Evolutionary conservation across 2,329 filamentous ascomycete genomes (phyloP), one percentile per base, ranked within the genome.

Genomic region (Beauveria brongniartii): DNA sequence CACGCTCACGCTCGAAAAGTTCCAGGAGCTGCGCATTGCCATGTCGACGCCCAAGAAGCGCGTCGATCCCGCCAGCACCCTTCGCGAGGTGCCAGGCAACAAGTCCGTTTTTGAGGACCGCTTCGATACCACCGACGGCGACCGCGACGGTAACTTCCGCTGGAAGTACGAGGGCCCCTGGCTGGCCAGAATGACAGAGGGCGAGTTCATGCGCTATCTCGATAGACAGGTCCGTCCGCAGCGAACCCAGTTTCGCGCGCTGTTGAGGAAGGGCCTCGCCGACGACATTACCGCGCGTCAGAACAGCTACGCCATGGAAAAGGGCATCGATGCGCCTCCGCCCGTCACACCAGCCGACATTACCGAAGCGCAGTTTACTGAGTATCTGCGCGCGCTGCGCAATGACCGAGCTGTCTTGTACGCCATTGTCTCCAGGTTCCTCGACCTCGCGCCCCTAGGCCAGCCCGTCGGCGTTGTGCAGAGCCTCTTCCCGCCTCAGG

Each of bases 1-100:
- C 74, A 83, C 87, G 56, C 77, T 91, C 66, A 92, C 91, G 8
- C 78, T 95, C 61, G 80, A 86, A 70, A 97, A 97, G 78, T 97
- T 89, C 77, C 88, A 91, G 71, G 90, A 96, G 72, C 80, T 97
- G 71, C 82, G 84, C 62, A 75, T 96, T 59, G 85, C 90, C 6
- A 77, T 96, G 63, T 82, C 86, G 20, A 78, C 84, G 1, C 81
- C 82, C 0, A 67, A 67, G 20, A 67, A 64, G 7, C 59, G 65
- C 60, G 66, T 67, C 28, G 55, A 55, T 16, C 4, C 16, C 5
- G 65, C 65, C 6, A 64, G 53, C 47, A 61, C 65, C 4, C 52
- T 65, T 20, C 58, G 48, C 40, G 59, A 65, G 9, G 63, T 66
- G 9, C 62, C 69, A 4, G 71, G 71, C 62, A 71, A 69, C 51